Conservation (phyloP, 345 rosid species). For the Adansonia digitata region DNA sequence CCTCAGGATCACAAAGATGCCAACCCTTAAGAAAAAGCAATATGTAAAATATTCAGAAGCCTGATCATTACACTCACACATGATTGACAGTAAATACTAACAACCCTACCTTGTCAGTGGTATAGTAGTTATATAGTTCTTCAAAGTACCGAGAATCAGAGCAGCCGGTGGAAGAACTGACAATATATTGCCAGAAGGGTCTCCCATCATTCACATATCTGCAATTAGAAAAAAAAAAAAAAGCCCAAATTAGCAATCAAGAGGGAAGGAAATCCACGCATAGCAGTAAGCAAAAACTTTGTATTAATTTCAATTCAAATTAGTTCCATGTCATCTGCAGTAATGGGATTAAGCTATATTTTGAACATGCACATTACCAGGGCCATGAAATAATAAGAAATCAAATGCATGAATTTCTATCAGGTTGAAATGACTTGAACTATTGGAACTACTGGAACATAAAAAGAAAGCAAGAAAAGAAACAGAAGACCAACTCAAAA, state of each 20-base stretch:
- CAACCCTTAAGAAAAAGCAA: constrained; percentile 60
- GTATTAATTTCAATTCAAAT: background rate
- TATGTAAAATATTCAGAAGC: background rate
- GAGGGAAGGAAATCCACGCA: background rate
- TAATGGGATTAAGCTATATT: background rate
- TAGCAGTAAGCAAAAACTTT: background rate
- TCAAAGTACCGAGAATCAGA: constrained; percentile 73
- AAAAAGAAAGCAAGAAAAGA: background rate
- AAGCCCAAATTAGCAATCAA: background rate
- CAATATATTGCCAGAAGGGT: constrained; percentile 93
- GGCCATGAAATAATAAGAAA: background rate
- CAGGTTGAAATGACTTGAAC: background rate
- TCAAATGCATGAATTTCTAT: background rate
- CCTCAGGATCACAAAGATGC: constrained; percentile 93
- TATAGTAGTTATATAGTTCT: constrained; percentile 80
- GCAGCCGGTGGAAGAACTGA: constrained; percentile 89
- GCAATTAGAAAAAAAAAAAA: no score
- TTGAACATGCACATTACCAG: background rate
- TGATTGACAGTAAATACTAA: background rate
- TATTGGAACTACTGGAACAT: background rate
- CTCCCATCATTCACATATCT: constrained; percentile 93
- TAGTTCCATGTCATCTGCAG: background rate
- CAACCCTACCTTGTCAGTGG: constrained; percentile 66
- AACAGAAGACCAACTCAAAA: background rate
- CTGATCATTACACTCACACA: background rate